phyloP scores from a whole-genome alignment of 2,329 filamentous ascomycete genomes.

The Pseudomassariella vexata region DNA sequence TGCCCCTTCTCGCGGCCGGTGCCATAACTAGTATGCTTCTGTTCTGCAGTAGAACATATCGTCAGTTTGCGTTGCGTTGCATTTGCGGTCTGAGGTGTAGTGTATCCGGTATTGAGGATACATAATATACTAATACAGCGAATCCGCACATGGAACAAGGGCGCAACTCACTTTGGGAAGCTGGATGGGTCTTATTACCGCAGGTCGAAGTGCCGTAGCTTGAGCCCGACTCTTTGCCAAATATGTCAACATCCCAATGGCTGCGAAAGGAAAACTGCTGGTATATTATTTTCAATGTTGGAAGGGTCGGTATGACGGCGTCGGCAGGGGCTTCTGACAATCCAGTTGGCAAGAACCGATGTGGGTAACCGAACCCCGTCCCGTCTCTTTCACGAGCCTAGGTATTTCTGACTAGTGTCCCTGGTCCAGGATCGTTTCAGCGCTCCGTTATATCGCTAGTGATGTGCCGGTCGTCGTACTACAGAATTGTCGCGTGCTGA shows the following conservation, averaged over 20 bases:
- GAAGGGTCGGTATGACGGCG: slow-evolving; percentile 8
- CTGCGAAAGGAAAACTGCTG: slow-evolving; percentile 1
- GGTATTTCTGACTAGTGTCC: slow-evolving; percentile 3
- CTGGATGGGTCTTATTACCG: slow-evolving; percentile 15
- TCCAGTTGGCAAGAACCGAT: slow-evolving; percentile 4
- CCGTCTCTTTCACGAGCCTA: slow-evolving; percentile 6
- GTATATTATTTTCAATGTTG: too few species aligned
- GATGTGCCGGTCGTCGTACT: too few species aligned
- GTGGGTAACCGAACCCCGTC: slow-evolving; percentile 4
- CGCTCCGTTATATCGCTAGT: too few species aligned
- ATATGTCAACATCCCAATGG: slow-evolving; percentile 25
- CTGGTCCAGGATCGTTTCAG: too few species aligned
- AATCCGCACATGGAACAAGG: too few species aligned
- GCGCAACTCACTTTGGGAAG: slow-evolving; percentile 15
- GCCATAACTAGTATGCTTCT: slow-evolving; percentile 37
- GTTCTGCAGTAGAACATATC: slow-evolving; percentile 20
- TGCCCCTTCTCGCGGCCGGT: slow-evolving; percentile 45
- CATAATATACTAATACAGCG: too few species aligned
- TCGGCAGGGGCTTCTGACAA: slow-evolving; percentile 8
- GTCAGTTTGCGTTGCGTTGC: slow-evolving; percentile 10
- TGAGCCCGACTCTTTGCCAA: slow-evolving; percentile 27
- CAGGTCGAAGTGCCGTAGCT: slow-evolving; percentile 23
- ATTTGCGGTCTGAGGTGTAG: not conserved
- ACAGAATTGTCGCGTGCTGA: too few species aligned
- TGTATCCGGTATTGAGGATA: too few species aligned